Evolutionary conservation across 192 early-diverging fungal genomes (phyloP).

Genomic region (Entomortierella parvispora): DNA sequence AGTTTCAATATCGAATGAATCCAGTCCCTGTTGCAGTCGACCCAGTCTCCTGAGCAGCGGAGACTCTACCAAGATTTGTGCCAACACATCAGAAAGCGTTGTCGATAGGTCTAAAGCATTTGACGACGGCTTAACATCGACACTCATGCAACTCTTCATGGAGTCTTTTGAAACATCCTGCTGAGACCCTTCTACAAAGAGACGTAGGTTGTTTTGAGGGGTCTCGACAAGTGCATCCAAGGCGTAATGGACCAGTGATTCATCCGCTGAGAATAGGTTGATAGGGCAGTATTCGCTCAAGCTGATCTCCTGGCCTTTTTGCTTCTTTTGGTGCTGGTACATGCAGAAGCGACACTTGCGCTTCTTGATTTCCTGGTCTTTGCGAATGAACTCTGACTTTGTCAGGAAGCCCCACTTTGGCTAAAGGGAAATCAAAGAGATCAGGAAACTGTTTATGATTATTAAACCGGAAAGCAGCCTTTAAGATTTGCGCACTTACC

Average conservation of each 20-base stretch:
- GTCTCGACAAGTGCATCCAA: conserved; percentile 46
- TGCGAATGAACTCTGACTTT: conserved; percentile 48
- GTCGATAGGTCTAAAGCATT: background rate
- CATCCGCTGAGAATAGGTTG: conserved; percentile 66
- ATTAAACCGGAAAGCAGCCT: no score
- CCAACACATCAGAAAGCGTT: conserved; percentile 42
- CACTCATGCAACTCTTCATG: background rate
- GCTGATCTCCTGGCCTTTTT: conserved; percentile 16
- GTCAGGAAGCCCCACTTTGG: conserved; percentile 83
- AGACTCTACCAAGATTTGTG: conserved; percentile 56
- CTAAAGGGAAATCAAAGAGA: conserved; percentile 23
- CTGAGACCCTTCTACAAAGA: conserved; percentile 58
- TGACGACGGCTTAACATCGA: background rate
- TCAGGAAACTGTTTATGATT: background rate
- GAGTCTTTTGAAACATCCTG: conserved; percentile 3
- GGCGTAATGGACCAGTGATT: conserved; percentile 40
- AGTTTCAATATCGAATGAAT: conserved; percentile 68
- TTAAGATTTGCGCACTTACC: conserved; percentile 24
- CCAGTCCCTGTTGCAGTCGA: conserved; percentile 61
- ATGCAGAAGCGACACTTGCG: conserved; percentile 81
- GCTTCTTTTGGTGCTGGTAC: conserved; percentile 70
- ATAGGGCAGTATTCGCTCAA: conserved; percentile 72
- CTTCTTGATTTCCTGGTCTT: conserved; percentile 56
- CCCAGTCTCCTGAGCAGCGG: conserved; percentile 57
- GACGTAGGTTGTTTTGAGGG: conserved; percentile 67